Evolutionary conservation across 176 grass and related monocot genomes (phyloP).

Genomic region (Paspalum vaginatum): DNA sequence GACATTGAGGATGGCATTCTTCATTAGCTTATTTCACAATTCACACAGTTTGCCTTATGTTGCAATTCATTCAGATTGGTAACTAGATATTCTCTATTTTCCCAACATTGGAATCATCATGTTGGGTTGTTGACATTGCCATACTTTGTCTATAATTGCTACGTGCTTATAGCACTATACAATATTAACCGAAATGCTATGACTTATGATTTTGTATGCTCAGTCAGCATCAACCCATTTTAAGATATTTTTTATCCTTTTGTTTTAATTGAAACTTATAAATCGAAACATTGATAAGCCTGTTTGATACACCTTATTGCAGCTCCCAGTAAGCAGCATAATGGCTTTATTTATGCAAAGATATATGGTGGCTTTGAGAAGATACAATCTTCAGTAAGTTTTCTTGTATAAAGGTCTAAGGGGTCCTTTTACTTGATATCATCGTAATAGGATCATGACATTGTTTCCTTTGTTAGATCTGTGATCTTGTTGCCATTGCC

Average conservation of each 20-base stretch:
- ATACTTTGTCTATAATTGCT: neutral
- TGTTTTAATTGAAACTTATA: conserved; percentile 17
- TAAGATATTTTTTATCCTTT: neutral
- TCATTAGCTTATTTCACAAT: neutral
- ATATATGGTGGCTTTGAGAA: conserved; percentile 97
- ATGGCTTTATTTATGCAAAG: conserved; percentile 96
- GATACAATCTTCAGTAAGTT: conserved; percentile 96
- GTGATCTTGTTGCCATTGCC: conserved; percentile 88
- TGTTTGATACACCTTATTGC: conserved; percentile 41
- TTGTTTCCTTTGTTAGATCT: conserved; percentile 79
- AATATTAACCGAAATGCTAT: conserved; percentile 16
- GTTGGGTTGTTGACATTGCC: conserved; percentile 21
- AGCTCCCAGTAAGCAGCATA: conserved; percentile 75
- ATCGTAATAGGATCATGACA: conserved; percentile 38
- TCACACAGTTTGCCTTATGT: conserved; percentile 13
- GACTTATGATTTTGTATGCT: neutral
- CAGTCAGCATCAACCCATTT: conserved; percentile 1
- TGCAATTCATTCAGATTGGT: conserved; percentile 6
- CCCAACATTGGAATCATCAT: conserved; percentile 5
- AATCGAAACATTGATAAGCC: conserved; percentile 19
- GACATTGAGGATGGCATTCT: conserved; percentile 1
- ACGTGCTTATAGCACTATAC: conserved; percentile 15
- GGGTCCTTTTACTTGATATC: conserved; percentile 21
- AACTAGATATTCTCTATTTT: neutral
- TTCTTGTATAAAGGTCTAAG: conserved; percentile 22